Base-by-base conservation (phyloP, 352 stramenopile genomes). In the Chrysophaeum taylorii region DNA sequence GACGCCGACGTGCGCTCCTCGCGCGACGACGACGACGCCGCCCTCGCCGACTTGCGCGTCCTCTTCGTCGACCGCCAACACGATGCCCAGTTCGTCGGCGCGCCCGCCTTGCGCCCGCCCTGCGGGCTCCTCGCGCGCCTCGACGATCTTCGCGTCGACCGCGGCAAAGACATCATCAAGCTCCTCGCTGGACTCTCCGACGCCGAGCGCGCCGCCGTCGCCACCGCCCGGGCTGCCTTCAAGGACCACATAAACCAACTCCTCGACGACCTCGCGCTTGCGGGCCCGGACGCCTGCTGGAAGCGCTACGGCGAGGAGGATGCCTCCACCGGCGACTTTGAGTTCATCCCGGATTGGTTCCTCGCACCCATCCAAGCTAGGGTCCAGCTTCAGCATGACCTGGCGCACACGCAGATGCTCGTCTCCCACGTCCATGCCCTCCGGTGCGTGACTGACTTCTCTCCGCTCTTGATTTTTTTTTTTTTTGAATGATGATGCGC, bases 351-450 rank as follows among this genome's bases (percentile, higher is more conserved):
- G 9, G 52, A 63, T 7, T 63, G 7, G 7, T 63, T 63, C 52
- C 52, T 63, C 7, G 52, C 7, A 31, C 52, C 52, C 27, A 2
- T 36, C 52, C 27, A 63, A 31, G 52, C 52, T 5, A 4, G 12
- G 52, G 27, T 63, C 4, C 12, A 7, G 27, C 27, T 39, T 15
- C 27, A 36, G 52, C n/a, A 25, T 2, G 33, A 7, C 9, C 5
- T 63, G 25, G 52, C 52, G 9, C 52, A 63, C 52, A 63, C 52
- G 52, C 52, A 63, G 52, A 63, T 63, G 52, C 7, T 63, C 27
- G 18, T n/a, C 27, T 61, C 50, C 18, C 27, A 33, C 50, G 50
- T 61, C 50, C 16, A 48, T 21, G 41, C 41, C 41, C 41, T 48
- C 41, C 41, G 41, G 14, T 14, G 41, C 41, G 41, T 21, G 14